Percentiles rank a stretch among this genome's conserved stretches.
Evolutionary conservation across 208 protist genomes (phyloP).

Genomic region (Naegleria gruberi): DNA sequence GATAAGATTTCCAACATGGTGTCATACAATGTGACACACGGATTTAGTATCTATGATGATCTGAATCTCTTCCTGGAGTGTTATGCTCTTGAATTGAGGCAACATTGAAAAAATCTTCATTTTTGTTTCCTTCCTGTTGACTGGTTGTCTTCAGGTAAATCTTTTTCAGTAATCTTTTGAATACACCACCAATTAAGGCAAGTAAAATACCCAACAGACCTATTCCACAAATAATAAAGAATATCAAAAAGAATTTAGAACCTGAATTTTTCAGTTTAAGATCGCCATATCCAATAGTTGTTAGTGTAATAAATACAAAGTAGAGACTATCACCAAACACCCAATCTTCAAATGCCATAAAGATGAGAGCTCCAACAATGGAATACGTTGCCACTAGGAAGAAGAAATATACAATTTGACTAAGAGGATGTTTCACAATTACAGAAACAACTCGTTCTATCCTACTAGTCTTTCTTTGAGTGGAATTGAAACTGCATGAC

Average conservation of each 20-base stretch:
- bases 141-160: not conserved
- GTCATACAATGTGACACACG: no score
- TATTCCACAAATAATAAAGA: not conserved
- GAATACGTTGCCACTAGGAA: not conserved
- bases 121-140: not conserved
- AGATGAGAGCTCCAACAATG: not conserved
- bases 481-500: not conserved
- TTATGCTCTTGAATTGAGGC: not conserved
- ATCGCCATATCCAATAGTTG: slow-evolving; percentile 18
- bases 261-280: not conserved
- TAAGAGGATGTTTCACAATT: not conserved
- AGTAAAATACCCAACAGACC: not conserved
- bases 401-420: not conserved
- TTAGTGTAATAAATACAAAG: not conserved
- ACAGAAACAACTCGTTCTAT: not conserved
- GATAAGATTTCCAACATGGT: no score
- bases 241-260: not conserved
- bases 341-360: not conserved
- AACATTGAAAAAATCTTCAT: not conserved
- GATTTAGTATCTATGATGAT: no score
- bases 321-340: not conserved
- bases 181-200: not conserved
- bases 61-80: no score
- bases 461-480: not conserved
- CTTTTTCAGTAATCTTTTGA: not conserved